Conservation (phyloP, 2,329 filamentous ascomycete genomes). For the Verticillium tricorpus region DNA sequence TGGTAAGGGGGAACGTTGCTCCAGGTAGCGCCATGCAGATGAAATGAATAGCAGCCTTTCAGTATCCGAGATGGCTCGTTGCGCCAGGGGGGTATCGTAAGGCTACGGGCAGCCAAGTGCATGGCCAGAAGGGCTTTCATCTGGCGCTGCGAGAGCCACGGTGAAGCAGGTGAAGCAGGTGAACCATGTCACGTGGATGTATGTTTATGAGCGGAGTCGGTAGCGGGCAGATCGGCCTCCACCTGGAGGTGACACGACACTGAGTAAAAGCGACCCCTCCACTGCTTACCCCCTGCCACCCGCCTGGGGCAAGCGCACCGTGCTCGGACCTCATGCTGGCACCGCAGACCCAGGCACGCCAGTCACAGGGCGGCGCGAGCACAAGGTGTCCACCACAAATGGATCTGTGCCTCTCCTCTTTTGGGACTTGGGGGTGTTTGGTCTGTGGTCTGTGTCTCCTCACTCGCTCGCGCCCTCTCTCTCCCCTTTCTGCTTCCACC, state of each 20-base stretch:
- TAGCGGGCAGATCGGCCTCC: no score
- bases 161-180: no score
- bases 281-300: background rate
- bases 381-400: background rate
- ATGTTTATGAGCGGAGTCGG: no score
- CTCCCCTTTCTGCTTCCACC: conserved; percentile 11
- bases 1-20: background rate
- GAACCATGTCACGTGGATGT: no score
- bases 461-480: background rate
- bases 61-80: no score
- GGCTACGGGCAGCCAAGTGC: no score
- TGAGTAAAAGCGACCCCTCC: background rate
- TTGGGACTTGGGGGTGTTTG: background rate
- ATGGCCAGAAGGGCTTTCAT: no score
- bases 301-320: background rate
- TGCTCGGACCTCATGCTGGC: background rate
- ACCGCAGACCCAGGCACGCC: background rate
- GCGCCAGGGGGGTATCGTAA: no score
- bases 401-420: background rate
- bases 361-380: background rate
- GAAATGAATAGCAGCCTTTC: no score
- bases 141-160: no score
- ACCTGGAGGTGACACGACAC: no score
- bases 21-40: no score
- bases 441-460: background rate